Conservation (phyloP, 169 alveolate genomes). For the Plasmodium fragile region DNA sequence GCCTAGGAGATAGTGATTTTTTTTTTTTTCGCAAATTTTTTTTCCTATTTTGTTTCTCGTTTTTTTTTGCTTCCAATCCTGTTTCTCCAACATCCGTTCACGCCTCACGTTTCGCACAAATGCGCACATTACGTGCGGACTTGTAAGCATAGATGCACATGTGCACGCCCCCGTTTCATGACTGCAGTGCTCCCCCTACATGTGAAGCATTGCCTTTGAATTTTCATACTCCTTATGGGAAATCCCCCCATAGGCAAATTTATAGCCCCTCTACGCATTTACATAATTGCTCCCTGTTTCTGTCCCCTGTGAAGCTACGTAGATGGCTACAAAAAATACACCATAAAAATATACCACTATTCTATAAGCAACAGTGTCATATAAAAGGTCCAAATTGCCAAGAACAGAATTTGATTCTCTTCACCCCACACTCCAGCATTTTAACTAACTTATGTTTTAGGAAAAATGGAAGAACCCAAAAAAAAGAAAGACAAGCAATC, state of each 20-base stretch:
- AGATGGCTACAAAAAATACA: neutral
- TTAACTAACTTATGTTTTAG: neutral
- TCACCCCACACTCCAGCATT: neutral
- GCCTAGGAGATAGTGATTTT: neutral
- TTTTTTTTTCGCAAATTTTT: neutral
- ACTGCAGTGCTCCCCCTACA: neutral
- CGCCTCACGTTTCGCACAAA: neutral
- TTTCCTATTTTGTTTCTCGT: neutral
- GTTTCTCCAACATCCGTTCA: neutral
- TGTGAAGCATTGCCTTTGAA: neutral
- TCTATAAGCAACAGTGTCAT: neutral
- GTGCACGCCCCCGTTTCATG: neutral
- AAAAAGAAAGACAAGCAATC: neutral
- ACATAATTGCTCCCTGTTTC: neutral
- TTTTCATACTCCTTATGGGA: neutral
- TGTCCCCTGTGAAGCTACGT: neutral
- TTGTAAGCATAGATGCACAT: neutral
- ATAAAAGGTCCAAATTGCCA: neutral
- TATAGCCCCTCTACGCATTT: neutral
- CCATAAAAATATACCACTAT: neutral
- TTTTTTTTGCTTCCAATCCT: neutral
- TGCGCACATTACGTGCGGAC: neutral
- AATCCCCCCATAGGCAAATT: neutral
- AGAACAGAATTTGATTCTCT: constrained; percentile 1
- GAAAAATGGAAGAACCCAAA: constrained; percentile 16